Evolutionary conservation across 169 alveolate genomes (phyloP).

Genomic region (Plasmodium ovale): DNA sequence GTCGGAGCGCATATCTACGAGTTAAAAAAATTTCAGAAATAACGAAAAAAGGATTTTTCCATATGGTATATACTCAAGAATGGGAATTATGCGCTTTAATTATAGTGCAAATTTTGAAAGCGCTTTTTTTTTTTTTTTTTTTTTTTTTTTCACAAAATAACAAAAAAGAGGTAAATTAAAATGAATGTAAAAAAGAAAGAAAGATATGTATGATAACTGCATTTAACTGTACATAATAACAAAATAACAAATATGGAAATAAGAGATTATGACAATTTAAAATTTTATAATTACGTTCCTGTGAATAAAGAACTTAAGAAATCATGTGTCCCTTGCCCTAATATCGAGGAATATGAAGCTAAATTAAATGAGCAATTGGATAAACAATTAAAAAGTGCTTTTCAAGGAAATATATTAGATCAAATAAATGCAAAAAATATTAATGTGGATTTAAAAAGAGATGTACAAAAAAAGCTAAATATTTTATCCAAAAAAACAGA

Average conservation of each 20-base stretch:
- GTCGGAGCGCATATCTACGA: too few species aligned
- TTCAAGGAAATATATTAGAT: slow-evolving; percentile 77
- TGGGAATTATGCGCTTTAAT: too few species aligned
- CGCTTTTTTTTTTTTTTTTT: slow-evolving; percentile 4
- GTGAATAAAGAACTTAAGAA: slow-evolving; percentile 70
- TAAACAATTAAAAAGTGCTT: slow-evolving; percentile 67
- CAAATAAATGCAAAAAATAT: slow-evolving; percentile 82
- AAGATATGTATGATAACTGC: too few species aligned
- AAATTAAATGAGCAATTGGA: slow-evolving; percentile 75
- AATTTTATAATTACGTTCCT: slow-evolving; percentile 81
- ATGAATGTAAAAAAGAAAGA: not conserved
- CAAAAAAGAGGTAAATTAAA: not conserved
- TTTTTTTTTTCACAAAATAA: slow-evolving; percentile 25
- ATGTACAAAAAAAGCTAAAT: slow-evolving; percentile 82
- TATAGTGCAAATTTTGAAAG: too few species aligned
- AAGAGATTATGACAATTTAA: slow-evolving; percentile 36
- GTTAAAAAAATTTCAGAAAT: too few species aligned
- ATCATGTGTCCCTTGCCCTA: slow-evolving; percentile 79
- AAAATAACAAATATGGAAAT: slow-evolving; percentile 63
- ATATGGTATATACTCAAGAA: too few species aligned
- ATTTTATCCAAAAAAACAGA: slow-evolving; percentile 85
- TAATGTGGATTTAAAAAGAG: slow-evolving; percentile 88
- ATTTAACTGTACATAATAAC: too few species aligned
- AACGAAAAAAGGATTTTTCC: too few species aligned
- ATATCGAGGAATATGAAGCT: slow-evolving; percentile 77